phyloP scores from a whole-genome alignment of 2,329 filamentous ascomycete genomes.

The Blumeriella jaapii region DNA sequence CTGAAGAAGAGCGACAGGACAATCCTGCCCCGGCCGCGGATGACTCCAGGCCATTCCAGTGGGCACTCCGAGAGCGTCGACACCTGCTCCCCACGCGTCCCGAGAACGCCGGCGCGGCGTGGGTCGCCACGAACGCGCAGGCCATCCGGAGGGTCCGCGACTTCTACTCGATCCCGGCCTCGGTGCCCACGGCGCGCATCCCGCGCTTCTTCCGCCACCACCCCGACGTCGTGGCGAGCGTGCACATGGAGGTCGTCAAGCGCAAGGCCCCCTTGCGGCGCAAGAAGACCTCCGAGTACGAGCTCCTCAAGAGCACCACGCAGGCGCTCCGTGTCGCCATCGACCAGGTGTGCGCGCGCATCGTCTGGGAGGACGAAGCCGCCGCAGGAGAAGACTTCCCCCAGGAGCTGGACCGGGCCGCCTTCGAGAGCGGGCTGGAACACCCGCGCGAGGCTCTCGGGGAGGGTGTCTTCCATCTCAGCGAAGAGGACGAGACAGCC shows the following conservation, averaged over 20 bases:
- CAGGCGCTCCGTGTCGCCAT: neutral
- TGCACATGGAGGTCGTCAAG: neutral
- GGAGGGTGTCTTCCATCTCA: too few relatives aligned
- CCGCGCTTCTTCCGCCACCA: slow-evolving; percentile 1
- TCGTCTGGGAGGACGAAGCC: slow-evolving; percentile 1
- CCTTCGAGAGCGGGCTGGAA: too few relatives aligned
- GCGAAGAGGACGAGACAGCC: too few relatives aligned
- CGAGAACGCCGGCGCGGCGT: neutral
- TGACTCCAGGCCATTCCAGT: neutral
- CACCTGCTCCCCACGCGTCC: neutral
- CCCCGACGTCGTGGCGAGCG: neutral
- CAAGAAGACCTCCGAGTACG: too few relatives aligned
- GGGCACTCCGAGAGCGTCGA: too few relatives aligned
- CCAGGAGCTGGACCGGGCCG: too few relatives aligned
- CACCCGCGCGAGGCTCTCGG: too few relatives aligned
- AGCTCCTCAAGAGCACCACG: too few relatives aligned
- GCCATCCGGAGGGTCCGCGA: neutral
- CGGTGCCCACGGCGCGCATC: neutral
- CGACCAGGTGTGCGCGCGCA: neutral
- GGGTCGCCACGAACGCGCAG: neutral
- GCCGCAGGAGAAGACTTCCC: too few relatives aligned
- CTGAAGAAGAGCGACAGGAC: neutral
- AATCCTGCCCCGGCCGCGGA: neutral
- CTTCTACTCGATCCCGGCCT: slow-evolving; percentile 1
- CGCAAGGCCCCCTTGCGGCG: neutral